Base-by-base conservation (phyloP, 371 early-diverging fungal genomes). In the Rhizopus delemar region DNA sequence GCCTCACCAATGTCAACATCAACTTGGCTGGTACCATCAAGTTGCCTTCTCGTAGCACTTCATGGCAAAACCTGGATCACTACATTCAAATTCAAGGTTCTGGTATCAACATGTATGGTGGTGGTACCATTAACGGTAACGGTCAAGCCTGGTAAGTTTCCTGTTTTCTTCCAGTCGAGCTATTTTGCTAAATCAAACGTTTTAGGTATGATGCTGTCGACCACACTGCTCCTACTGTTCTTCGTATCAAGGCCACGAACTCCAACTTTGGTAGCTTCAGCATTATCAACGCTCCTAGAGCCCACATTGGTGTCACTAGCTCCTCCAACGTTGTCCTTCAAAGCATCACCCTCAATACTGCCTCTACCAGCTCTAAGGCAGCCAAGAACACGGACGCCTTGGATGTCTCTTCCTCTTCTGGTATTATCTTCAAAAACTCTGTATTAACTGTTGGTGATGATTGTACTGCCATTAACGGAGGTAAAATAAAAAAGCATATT, bases 301-400 rank as follows among this genome's bases (percentile, higher is more conserved):
- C 63, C 35, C 74, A 73, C 28, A 56, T 73, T 46, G 67, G 65
- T 39, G 41, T 70, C 29, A 70, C 68, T 32, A 46, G 59, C 41
- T 59, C 58, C 36, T 32, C 62, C 5, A 64, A 70, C 43, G 59
- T 70, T 7, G 54, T 62, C 12, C 57, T 68, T 53, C 54, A 70
- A 3, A 48, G 57, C 4, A n/a, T 73, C 28, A 55, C 29, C 4
- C 46, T 73, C 41, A 48, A 65, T 46, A 65, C 74, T 12, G 57
- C 66, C 11, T 73, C 74, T 3, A 22, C 46, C 3, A 62, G 60
- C 49, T 41, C 41, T 12, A 59, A 67, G 41, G 35, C 48, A 12
- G 61, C 59, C 52, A 64, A 68, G 32, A 74, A 74, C 39, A 74
- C 74, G 0, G 74, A 74, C 31, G 74, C 66, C 6, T 65, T 68